These are phyloP conservation scores for Talaromyces thailandensis DNA, from an alignment of 495 filamentous ascomycete species.

Conservation along the genomic window DNA sequence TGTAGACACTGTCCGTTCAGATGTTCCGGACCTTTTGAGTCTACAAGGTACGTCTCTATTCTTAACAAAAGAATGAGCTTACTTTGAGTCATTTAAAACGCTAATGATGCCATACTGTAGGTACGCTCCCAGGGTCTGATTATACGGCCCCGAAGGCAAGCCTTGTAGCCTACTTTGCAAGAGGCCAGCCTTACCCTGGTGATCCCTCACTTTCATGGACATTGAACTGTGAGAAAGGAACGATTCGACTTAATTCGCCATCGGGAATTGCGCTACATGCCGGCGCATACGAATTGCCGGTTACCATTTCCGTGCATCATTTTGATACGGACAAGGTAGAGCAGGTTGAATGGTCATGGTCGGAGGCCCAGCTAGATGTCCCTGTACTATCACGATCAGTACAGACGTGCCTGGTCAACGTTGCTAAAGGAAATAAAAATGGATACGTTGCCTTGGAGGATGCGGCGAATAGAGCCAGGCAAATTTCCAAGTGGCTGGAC, in stretches of 20 bases:
- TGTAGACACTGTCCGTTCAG: not conserved
- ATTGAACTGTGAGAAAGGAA: constrained; percentile 3
- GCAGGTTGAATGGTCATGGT: constrained; percentile 5
- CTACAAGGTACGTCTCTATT: not conserved
- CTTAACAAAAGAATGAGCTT: not conserved
- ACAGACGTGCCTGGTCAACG: not conserved
- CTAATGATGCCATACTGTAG: not conserved
- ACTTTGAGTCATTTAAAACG: not conserved
- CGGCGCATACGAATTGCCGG: not conserved
- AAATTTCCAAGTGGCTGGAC: constrained; percentile 3
- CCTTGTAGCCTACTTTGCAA: constrained; percentile 5
- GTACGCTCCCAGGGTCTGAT: not conserved
- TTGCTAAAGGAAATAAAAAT: not conserved
- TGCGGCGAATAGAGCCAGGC: constrained; percentile 1
- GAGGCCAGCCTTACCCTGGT: constrained; percentile 5
- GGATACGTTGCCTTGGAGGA: constrained; percentile 8
- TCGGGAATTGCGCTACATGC: constrained; percentile 4
- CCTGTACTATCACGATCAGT: constrained; percentile 3
- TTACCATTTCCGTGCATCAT: constrained; percentile 3
- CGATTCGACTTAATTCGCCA: constrained; percentile 4
- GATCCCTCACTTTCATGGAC: constrained; percentile 7
- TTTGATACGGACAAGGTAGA: constrained; percentile 1
- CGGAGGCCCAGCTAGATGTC: constrained; percentile 1
- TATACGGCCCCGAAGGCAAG: not conserved
- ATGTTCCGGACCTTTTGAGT: constrained; percentile 8